Percentiles rank a stretch among this genome's conserved stretches.
Evolutionary conservation across 306 rosid genomes (phyloP).

Genomic region (Erythrophleum fordii): DNA sequence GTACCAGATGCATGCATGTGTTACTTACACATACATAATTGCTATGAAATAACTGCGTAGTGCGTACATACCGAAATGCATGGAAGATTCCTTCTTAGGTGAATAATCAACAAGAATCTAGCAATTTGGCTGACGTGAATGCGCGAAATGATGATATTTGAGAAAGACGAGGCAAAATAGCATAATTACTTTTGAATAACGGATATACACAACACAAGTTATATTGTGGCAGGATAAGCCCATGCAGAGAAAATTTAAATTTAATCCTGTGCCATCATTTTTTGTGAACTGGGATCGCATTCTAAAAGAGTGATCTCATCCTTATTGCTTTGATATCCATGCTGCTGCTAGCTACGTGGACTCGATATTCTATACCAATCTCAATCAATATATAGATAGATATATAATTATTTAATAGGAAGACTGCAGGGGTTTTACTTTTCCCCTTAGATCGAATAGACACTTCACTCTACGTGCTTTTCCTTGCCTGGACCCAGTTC

Average conservation of each 20-base stretch:
- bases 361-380: background rate
- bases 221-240: conserved; percentile 25
- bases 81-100: background rate
- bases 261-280: conserved; percentile 1
- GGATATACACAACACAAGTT: background rate
- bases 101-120: conserved; percentile 8
- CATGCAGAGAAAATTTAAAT: background rate
- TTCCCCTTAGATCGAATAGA: background rate
- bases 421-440: conserved; percentile 1
- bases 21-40: background rate
- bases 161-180: conserved; percentile 18
- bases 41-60: background rate
- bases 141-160: conserved; percentile 43
- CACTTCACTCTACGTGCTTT: background rate
- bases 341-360: background rate
- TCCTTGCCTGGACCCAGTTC: conserved; percentile 1
- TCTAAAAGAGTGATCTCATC: conserved; percentile 10
- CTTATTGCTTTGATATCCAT: background rate
- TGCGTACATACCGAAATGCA: background rate
- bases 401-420: background rate
- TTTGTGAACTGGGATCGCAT: background rate
- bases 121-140: conserved; percentile 35
- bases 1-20: background rate
- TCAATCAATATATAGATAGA: background rate
- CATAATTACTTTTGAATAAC: conserved; percentile 24